These are phyloP conservation scores for Apophysomyces sp. DNA, from an alignment of 371 early-diverging fungal species.

Conservation along the genomic window DNA sequence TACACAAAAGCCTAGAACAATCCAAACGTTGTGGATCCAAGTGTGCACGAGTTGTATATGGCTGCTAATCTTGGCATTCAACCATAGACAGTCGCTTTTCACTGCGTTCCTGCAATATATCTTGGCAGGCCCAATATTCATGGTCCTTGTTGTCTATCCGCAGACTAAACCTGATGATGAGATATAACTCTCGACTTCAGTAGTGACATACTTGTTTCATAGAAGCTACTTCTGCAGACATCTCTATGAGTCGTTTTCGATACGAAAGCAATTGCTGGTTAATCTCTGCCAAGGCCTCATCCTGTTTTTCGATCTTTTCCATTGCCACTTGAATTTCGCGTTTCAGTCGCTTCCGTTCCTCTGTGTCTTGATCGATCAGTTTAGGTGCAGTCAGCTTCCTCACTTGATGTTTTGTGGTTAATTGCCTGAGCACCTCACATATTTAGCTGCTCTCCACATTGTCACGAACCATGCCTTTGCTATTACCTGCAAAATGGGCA, in stretches of 20 bases:
- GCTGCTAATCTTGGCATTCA: no score
- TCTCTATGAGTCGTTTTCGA: background rate
- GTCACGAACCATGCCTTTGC: no score
- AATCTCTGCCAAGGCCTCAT: conserved; percentile 13
- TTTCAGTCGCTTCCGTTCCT: background rate
- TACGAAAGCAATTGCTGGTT: conserved; percentile 48
- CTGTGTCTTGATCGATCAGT: background rate
- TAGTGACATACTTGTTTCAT: background rate
- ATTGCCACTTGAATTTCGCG: background rate
- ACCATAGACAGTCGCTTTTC: no score
- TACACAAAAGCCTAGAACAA: no score
- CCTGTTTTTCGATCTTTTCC: background rate
- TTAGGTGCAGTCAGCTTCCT: background rate
- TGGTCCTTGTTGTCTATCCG: background rate
- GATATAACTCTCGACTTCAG: background rate
- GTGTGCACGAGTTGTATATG: no score
- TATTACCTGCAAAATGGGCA: conserved; percentile 3
- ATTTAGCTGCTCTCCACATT: no score
- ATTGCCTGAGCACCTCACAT: no score
- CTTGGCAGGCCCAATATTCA: no score
- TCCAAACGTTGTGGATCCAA: no score
- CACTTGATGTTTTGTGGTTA: background rate
- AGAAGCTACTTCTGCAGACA: background rate
- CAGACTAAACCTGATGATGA: background rate
- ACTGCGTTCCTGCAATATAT: no score